Conservation (phyloP, 139 green algal species). For the Nannochloris sp. region DNA sequence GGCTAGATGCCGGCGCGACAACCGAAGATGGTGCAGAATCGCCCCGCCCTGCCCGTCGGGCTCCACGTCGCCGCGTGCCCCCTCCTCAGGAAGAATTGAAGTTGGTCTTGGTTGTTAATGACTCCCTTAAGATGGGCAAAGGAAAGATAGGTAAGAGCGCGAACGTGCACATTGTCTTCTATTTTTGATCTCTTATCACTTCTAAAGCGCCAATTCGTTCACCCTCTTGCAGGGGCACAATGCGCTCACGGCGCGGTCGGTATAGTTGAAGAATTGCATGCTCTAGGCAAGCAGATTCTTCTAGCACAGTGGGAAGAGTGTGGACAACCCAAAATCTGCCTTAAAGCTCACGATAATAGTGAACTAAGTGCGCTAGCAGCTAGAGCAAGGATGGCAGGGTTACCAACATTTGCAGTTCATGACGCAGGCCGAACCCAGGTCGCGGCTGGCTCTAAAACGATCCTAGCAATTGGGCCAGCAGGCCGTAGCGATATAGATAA, state of each 20-base stretch:
- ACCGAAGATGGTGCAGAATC: not conserved
- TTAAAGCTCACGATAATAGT: constrained; percentile 38
- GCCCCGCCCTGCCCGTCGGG: not conserved
- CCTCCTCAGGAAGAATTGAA: constrained; percentile 19
- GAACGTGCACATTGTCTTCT: too few species aligned
- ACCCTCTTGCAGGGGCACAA: constrained; percentile 55
- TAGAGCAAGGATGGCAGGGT: not conserved
- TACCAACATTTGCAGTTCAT: constrained; percentile 29
- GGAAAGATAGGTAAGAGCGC: constrained; percentile 62
- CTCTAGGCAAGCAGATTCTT: constrained; percentile 7
- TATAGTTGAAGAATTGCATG: constrained; percentile 41
- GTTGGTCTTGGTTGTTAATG: constrained; percentile 46
- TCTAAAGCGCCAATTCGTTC: not conserved
- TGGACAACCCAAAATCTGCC: constrained; percentile 76
- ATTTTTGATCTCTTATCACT: not conserved
- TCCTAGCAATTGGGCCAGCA: constrained; percentile 72
- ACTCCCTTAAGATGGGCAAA: constrained; percentile 63
- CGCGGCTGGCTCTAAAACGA: constrained; percentile 64
- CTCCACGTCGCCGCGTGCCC: not conserved
- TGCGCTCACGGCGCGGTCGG: constrained; percentile 75
- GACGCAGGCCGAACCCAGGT: constrained; percentile 84
- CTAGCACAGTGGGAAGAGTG: constrained; percentile 59
- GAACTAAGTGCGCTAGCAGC: constrained; percentile 12
- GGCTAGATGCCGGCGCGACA: not conserved
- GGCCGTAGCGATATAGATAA: constrained; percentile 48